These are phyloP conservation scores for Carpinus fangiana DNA, from an alignment of 306 rosid species.

Conservation along the genomic window DNA sequence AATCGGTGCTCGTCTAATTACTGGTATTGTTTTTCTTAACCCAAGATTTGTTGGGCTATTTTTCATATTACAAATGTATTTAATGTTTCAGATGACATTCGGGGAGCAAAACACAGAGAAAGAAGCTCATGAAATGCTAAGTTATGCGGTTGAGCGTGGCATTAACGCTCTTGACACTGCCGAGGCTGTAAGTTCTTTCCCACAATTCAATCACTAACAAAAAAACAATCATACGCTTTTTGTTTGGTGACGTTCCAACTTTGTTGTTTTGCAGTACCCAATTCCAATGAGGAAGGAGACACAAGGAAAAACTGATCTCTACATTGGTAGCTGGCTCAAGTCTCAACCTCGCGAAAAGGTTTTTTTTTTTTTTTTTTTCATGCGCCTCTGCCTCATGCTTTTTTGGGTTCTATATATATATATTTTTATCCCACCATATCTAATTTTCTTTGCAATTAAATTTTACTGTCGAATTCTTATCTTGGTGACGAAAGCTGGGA, in stretches of 20 bases:
- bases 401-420: not conserved
- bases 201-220: not conserved
- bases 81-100: constrained; percentile 72
- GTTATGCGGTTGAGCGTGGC: constrained; percentile 68
- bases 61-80: constrained; percentile 11
- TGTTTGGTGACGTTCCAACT: not conserved
- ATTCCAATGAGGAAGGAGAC: constrained; percentile 86
- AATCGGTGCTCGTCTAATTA: no score
- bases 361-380: constrained; percentile 25
- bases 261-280: constrained; percentile 65
- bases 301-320: constrained; percentile 78
- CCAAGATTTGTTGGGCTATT: not conserved
- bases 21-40: not conserved
- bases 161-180: constrained; percentile 78
- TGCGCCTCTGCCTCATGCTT: not conserved
- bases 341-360: constrained; percentile 89
- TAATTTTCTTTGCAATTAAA: not conserved
- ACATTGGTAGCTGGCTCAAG: constrained; percentile 79
- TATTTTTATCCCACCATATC: not conserved
- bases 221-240: not conserved
- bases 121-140: constrained; percentile 77
- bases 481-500: not conserved
- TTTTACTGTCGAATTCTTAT: not conserved
- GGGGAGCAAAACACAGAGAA: constrained; percentile 87
- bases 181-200: constrained; percentile 59